A percentile compares a stretch with the other conserved stretches of the same genome.
Evolutionary conservation across 2,329 filamentous ascomycete species (phyloP).

Genomic region (Ophidiomyces ophidiicola): DNA sequence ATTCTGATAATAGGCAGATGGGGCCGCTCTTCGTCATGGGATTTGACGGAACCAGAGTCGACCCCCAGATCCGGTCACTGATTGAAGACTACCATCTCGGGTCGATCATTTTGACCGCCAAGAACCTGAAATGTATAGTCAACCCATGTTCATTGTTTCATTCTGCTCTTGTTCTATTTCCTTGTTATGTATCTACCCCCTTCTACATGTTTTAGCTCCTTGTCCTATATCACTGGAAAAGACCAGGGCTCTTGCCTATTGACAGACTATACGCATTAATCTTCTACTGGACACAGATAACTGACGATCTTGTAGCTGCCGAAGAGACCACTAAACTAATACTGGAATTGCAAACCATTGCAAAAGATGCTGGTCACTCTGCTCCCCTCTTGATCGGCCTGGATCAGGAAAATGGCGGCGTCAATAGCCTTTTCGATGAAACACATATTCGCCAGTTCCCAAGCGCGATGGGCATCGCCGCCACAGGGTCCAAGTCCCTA

Average conservation of each 20-base stretch:
- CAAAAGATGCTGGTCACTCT: slow-evolving; percentile 77
- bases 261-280: too few species aligned
- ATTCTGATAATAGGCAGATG: slow-evolving; percentile 44
- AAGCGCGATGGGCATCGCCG: slow-evolving; percentile 93
- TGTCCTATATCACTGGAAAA: too few species aligned
- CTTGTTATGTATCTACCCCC: background rate
- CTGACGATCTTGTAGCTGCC: slow-evolving; percentile 52
- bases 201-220: too few species aligned
- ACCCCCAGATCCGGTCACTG: slow-evolving; percentile 49
- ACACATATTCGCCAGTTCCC: slow-evolving; percentile 94
- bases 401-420: slow-evolving; percentile 95
- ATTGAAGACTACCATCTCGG: slow-evolving; percentile 66
- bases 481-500: slow-evolving; percentile 70
- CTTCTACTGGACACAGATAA: slow-evolving; percentile 8
- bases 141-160: slow-evolving; percentile 28
- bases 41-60: slow-evolving; percentile 53
- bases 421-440: slow-evolving; percentile 92
- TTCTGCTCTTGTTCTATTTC: slow-evolving; percentile 5
- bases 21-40: slow-evolving; percentile 55
- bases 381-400: slow-evolving; percentile 80
- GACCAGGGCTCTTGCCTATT: too few species aligned
- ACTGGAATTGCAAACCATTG: slow-evolving; percentile 83
- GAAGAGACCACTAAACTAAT: slow-evolving; percentile 80
- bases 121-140: slow-evolving; percentile 50
- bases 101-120: slow-evolving; percentile 58